Base-by-base conservation (phyloP, 2,329 filamentous ascomycete genomes). In the Fusarium globosum region DNA sequence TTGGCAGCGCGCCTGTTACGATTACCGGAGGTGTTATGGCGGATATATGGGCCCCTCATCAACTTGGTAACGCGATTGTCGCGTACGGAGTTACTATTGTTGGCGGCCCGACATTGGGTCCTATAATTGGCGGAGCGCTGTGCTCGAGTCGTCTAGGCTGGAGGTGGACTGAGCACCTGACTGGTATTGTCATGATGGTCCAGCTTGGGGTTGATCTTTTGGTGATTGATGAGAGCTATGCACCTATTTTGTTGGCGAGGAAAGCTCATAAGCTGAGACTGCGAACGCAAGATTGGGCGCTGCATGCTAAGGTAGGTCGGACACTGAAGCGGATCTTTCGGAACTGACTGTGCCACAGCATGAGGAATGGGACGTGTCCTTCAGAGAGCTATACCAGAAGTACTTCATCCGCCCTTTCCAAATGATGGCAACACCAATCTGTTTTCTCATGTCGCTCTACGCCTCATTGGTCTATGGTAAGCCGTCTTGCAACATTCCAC, bases 401-500 rank as follows among this genome's bases (percentile, higher is more conserved):
- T 46, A 62, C 11, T 58, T 58, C 13, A 45, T 62, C 26, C 41
- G 60, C 1, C 51, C 60, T 9, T 62, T 62, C 2, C 51, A 58
- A 13, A 30, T 62, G 16, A 46, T 62, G 26, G 41, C 43, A 21
- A 62, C 43, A 5, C 60, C 51, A 15, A 46, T 46, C 16, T 62
- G 41, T 21, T 46, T 45, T 12, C 60, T 62, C 7, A 41, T 62
- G 51, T 58, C 60, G 0, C 9, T 56, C 2, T 62, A 58, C 26
- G 60, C 60, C 4, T 46, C 41, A 6, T 58, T 62, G 6, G 41
- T 62, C 5, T 62, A 62, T 11, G 51, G 60, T 61, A 18, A 6
- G 23, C 4, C 10, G 10, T 11, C 2, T 7, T 2, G 12, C 7
- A 13, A 18, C 0, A 5, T 2, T 18, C 14, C 2, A n/a, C 0